Percentiles rank a stretch among this genome's conserved stretches.
Evolutionary conservation across 2,329 filamentous ascomycete species (phyloP).

Genomic region (Talaromyces rugulosus): DNA sequence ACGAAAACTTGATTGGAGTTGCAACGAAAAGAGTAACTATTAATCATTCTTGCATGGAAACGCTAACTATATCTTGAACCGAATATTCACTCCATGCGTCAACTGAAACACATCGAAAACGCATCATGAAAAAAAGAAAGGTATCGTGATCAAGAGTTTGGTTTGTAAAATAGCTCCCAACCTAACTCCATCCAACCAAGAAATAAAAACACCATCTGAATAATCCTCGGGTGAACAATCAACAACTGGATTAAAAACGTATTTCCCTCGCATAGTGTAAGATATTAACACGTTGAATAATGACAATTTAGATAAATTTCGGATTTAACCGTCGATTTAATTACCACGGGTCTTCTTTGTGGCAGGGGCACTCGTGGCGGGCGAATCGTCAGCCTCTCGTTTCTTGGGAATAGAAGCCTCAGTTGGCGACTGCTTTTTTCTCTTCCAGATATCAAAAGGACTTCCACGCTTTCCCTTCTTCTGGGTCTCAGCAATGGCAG

Average conservation of each 20-base stretch:
- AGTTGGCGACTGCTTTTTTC: slow-evolving; percentile 30
- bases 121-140: not conserved
- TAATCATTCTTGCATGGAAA: not conserved
- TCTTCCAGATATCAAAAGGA: slow-evolving; percentile 39
- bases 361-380: slow-evolving; percentile 21
- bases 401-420: slow-evolving; percentile 29
- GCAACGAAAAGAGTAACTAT: not conserved
- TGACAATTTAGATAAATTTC: not conserved
- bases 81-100: not conserved
- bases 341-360: slow-evolving; percentile 25
- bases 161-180: not conserved
- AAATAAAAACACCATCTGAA: not conserved
- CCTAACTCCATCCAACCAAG: not conserved
- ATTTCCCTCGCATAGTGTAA: not conserved
- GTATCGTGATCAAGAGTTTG: not conserved
- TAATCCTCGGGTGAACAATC: not conserved
- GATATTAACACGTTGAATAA: not conserved
- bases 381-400: slow-evolving; percentile 27
- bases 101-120: not conserved
- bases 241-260: not conserved
- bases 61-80: not conserved
- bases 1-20: not conserved
- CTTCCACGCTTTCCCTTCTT: slow-evolving; percentile 28
- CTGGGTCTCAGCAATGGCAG: slow-evolving; percentile 18
- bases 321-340: not conserved